Base-by-base conservation (phyloP, 2,329 filamentous ascomycete species). In the Stenocarpella maydis region DNA sequence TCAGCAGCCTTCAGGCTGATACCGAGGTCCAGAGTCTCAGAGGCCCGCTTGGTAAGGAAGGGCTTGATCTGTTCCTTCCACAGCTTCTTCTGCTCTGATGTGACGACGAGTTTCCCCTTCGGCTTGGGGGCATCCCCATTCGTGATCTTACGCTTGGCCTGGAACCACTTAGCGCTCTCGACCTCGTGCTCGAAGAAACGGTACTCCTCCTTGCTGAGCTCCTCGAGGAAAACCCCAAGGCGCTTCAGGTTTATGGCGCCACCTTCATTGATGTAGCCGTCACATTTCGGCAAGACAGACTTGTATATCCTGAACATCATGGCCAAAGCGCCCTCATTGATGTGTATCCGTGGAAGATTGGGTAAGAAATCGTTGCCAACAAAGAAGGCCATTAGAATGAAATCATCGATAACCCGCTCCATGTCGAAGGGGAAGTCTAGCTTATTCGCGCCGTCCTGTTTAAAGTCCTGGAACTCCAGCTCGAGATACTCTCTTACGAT, bases 351-450 rank as follows among this genome's bases (percentile, higher is more conserved):
- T 6, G 97, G 97, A 69, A 99, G 86, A 81, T 99, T 98, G 3
- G 96, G 96, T 80, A 99, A 87, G 83, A 99, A 99, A 87, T 99
- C 96, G 81, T 99, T 99, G 78, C 96, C 96, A 76, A 99, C 94
- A 80, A 99, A 99, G 84, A 99, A 99, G 58, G 95, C 95, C 94
- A 99, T 98, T 71, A 99, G 88, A 78, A 99, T 98, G 81, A 99
- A 99, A 84, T 99, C 96, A 79, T 99, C 96, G 82, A 99, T 98
- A 77, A 99, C 90, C 73, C 92, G 90, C 84, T 99, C 96, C 86
- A 99, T 91, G 77, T 99, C 92, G 78, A 97, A 99, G 60, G 89
- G 84, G 75, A 98, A 95, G 49, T 84, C 85, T 74, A 97, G 84
- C 21, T 68, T 53, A 12, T 60, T 67, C 74, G 85, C 83, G 21